Evolutionary conservation across 1,284 basidiomycete species (phyloP), one percentile per base, ranked within the genome.

Genomic region (Ustilago crameri): DNA sequence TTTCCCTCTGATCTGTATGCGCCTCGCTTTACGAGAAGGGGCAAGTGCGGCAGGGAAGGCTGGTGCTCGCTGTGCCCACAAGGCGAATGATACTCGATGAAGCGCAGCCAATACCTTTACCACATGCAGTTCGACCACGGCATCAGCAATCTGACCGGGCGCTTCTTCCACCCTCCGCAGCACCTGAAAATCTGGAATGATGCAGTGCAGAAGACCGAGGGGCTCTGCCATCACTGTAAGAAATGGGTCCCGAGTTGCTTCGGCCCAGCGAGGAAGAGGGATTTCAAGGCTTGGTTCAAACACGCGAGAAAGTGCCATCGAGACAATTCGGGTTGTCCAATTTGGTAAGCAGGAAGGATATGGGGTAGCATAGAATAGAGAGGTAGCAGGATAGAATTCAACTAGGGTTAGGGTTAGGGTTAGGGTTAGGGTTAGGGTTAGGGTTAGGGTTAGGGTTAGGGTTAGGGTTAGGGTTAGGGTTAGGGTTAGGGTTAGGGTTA

Each of bases 31-130:
- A 61, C 58, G 9, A 51, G 58, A 9, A 26, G 51, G 3, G 58
- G 58, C 9, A 32, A 26, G n/a, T 41, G 30, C 34, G 58, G 58
- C 5, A 37, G 58, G 2, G 51, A 61, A 34, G 58, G 58, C 1
- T 61, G 58, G 58, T 61, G 58, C 46, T 44, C 40, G 2, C 38
- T 61, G 17, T 61, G 58, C 35, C 34, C 51, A 2, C 43, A 61
- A n/a, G 58, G 58, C 20, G 58, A 46, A 2, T 61, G 58, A 51
- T 61, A 61, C 51, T 54, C 45, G 17, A 61, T 61, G 58, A 61
- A 61, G 18, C 50, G 57, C 18, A 48, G 44, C 27, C 57, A 60
- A 45, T 60, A 60, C 30, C 57, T 60, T 44, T 60, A 60, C 40
- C 57, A 60, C 40, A 42, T 60, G 44, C 57, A 60, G 45, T 60